Conservation (phyloP, 768 basidiomycete genomes). For the Agaricus subrufescens region DNA sequence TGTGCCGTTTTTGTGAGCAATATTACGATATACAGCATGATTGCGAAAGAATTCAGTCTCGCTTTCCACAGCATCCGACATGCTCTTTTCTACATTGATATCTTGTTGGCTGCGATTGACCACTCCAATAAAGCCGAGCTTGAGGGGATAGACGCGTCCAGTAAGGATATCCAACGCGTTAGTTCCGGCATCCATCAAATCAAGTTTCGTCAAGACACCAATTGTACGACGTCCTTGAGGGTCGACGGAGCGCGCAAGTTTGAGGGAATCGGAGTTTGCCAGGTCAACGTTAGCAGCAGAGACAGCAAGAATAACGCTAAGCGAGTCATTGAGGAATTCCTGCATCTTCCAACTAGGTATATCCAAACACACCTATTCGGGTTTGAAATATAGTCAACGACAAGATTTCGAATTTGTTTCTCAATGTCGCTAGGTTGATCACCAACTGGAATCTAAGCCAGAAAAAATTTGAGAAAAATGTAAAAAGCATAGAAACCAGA, state of each 20-base stretch:
- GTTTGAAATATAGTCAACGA: constrained; percentile 95
- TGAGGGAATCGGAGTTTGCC: constrained; percentile 96
- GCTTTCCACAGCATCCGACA: constrained; percentile 78
- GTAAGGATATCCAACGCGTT: constrained; percentile 96
- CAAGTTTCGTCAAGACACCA: constrained; percentile 94
- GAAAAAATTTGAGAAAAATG: not conserved
- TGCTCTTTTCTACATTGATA: constrained; percentile 82
- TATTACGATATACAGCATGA: constrained; percentile 90
- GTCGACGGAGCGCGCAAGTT: constrained; percentile 93
- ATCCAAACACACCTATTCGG: constrained; percentile 76
- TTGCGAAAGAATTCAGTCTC: constrained; percentile 90
- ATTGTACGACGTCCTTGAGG: constrained; percentile 95
- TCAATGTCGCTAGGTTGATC: constrained; percentile 99
- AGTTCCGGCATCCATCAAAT: constrained; percentile 99
- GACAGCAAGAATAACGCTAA: constrained; percentile 91
- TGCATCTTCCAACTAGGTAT: not conserved
- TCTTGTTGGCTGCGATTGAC: constrained; percentile 98
- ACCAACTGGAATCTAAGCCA: constrained; percentile 79
- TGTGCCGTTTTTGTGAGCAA: constrained; percentile 97
- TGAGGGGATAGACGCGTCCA: constrained; percentile 95
- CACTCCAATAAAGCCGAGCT: constrained; percentile 96
- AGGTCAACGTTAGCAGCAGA: constrained; percentile 98
- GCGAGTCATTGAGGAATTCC: not conserved
- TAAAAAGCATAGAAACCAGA: not conserved
- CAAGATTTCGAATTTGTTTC: constrained; percentile 88